Base-by-base conservation (phyloP, 2,329 filamentous ascomycete genomes). In the Penicillium sp. region DNA sequence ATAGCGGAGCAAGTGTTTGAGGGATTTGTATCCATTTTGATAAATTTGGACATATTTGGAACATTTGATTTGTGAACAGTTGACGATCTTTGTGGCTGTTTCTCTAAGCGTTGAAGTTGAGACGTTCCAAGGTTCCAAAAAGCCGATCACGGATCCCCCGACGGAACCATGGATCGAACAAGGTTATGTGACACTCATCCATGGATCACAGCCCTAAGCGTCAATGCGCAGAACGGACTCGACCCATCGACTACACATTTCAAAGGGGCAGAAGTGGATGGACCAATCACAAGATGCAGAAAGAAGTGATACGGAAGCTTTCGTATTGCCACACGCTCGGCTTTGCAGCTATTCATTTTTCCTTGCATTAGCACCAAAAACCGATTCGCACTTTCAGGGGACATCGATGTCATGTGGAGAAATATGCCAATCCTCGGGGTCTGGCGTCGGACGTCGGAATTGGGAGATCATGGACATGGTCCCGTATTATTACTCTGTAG, bases 291-390 rank as follows among this genome's bases (percentile, higher is more conserved):
- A 36, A 53, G 29, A 50, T 49, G 58, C 57, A 57, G 47, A 44
- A 45, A 50, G 38, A 50, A 57, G 38, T 56, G 50, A 63, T 52
- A 61, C 62, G 59, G 58, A 48, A 56, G 55, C 49, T 48, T 45
- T 44, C 38, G 41, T 58, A 65, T 67, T 64, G 65, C 65, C 65
- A 67, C 65, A 60, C 41, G 35, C 27, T 58, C 53, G 44, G 55
- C 43, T 57, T 61, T 47, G 56, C 55, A 53, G 59, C 57, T 62
- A 61, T 61, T 58, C 45, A 33, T 56, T 61, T 60, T 59, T 64
- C 65, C 65, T 67, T 67, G 65, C 65, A 65, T 65, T 49, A 58
- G 57, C 49, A 55, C 54, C 10, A 49, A 36, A 27, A 36, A 23
- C 49, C 49, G 47, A 53, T 44, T 53, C 39, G 36, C 27, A 58